Base-by-base conservation (phyloP, 192 early-diverging fungal genomes). In the Spinellus fusiger region DNA sequence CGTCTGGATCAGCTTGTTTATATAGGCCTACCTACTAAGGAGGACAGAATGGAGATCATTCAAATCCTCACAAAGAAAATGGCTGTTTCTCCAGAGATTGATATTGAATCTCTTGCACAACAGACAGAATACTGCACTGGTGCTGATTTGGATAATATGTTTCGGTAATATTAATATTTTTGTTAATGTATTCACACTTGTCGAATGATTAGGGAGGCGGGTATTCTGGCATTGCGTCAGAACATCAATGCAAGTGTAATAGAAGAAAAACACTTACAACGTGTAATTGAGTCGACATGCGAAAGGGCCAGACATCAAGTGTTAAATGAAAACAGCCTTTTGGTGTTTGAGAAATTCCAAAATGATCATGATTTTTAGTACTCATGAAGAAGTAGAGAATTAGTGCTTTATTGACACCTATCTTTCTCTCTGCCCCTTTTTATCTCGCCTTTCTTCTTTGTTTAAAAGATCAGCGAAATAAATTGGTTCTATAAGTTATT, bases 1-100 rank as follows among this genome's bases (percentile, higher is more conserved):
- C 75, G 96, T 31, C 84, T 98, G 65, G 96, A 98, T 69, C 83
- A 89, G 49, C 71, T 96, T 16, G 61, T 98, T 13, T 88, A 94
- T 51, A 57, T 91, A 1, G 68, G 70, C n/a, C 68, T 84, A 40
- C 89, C 89, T 7, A 64, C 66, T 0, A 38, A 65, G 13, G 31
- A 74, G 23, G 86, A 91, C 62, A 79, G 95, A 40, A 22, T 26
- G 5, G 73, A 86, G 20, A 97, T 99, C 31, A 77, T 95, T 31
- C 33, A 82, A 12, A 64, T 80, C 5, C 73, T 93, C 37, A 86
- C 84, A 0, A 48, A 68, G 18, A 73, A 71, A 2, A 80, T 93
- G 60, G 76, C 81, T 12, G 57, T 94, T 0, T 70, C 75, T 0
- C 37, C 61, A 6, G 80, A 83, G 44, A 77, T 86, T 12, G 63